Evolutionary conservation across 1,284 basidiomycete species (phyloP).

Genomic region (Butyriboletus regius): DNA sequence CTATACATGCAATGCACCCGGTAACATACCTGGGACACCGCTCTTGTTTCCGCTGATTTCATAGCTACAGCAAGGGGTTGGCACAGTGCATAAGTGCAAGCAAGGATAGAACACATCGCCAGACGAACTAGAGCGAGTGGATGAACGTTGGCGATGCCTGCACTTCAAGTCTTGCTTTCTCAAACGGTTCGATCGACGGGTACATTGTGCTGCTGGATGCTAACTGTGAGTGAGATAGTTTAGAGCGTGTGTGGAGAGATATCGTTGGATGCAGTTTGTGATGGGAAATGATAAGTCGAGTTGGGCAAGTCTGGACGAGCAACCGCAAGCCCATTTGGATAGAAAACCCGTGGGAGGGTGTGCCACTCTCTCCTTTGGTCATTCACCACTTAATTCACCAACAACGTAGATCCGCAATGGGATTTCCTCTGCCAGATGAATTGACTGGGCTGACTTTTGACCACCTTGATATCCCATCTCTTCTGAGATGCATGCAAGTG

Average conservation of each 20-base stretch:
- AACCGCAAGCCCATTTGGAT: no score
- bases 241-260: conserved; percentile 4
- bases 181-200: conserved; percentile 55
- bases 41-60: conserved; percentile 72
- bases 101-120: background rate
- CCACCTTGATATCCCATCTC: conserved; percentile 24
- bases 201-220: conserved; percentile 40
- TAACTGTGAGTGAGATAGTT: conserved; percentile 2
- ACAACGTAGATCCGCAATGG: conserved; percentile 10
- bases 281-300: conserved; percentile 10
- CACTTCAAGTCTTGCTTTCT: conserved; percentile 63
- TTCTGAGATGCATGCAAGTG: conserved; percentile 25
- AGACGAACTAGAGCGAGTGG: conserved; percentile 70
- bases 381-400: background rate
- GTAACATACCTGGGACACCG: conserved; percentile 62
- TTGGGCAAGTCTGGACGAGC: no score
- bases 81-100: conserved; percentile 2
- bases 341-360: background rate
- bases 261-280: conserved; percentile 18
- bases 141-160: conserved; percentile 44
- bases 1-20: background rate
- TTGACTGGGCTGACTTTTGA: conserved; percentile 14
- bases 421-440: conserved; percentile 21
- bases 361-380: background rate
- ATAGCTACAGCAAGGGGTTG: conserved; percentile 46